phyloP scores from a whole-genome alignment of 2,329 filamentous ascomycete genomes.

The Davidsoniella virescens region DNA sequence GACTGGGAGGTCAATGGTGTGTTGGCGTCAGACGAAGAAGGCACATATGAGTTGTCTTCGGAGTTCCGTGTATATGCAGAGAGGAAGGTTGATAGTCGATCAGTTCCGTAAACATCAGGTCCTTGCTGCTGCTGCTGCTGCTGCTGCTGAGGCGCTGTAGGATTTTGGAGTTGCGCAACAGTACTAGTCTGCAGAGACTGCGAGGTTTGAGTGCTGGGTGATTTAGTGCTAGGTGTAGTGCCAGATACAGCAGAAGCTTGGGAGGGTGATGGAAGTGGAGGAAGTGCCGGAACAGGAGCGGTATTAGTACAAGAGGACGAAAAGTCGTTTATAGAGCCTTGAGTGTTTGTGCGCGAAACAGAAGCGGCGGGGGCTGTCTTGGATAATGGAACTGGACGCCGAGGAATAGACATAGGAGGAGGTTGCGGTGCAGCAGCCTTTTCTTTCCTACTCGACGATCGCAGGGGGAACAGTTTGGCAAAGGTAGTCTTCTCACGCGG shows the following conservation, averaged over 20 bases:
- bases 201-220: slow-evolving; percentile 12
- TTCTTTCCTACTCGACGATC: slow-evolving; percentile 7
- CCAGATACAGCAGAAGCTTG: slow-evolving; percentile 16
- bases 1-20: slow-evolving; percentile 14
- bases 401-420: slow-evolving; percentile 22
- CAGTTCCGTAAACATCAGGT: slow-evolving; percentile 23
- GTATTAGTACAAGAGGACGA: not conserved
- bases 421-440: slow-evolving; percentile 13
- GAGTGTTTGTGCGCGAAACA: not conserved
- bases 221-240: slow-evolving; percentile 16
- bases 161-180: slow-evolving; percentile 12
- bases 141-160: slow-evolving; percentile 14
- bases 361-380: slow-evolving; percentile 2
- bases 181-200: not conserved
- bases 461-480: slow-evolving; percentile 16
- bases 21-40: slow-evolving; percentile 3
- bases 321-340: not conserved
- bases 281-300: not conserved
- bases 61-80: slow-evolving; percentile 37
- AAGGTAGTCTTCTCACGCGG: slow-evolving; percentile 13
- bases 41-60: slow-evolving; percentile 19
- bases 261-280: slow-evolving; percentile 12
- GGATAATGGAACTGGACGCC: slow-evolving; percentile 20
- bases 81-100: slow-evolving; percentile 37
- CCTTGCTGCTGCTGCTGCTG: slow-evolving; percentile 15